Evolutionary conservation across 2,329 filamentous ascomycete species (phyloP).

Genomic region (Venturia oleaginea): DNA sequence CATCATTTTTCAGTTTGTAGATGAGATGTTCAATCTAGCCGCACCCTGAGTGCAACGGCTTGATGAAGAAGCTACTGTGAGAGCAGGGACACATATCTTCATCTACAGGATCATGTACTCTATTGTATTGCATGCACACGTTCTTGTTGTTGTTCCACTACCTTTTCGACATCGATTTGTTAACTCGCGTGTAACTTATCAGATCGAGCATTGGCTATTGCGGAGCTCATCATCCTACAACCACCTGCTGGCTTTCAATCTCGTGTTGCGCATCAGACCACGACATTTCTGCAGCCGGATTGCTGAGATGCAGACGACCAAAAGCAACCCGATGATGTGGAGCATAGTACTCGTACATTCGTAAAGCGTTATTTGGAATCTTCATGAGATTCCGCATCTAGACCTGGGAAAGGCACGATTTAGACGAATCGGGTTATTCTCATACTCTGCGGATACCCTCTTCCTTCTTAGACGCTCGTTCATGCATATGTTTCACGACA

Average conservation of each 20-base stretch:
- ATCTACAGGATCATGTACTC: conserved; percentile 2
- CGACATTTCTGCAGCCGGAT: neutral
- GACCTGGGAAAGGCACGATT: neutral
- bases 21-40: too few species aligned
- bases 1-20: too few species aligned
- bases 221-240: too few species aligned
- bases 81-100: neutral
- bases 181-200: too few species aligned
- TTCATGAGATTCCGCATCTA: neutral
- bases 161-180: too few species aligned
- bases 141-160: neutral
- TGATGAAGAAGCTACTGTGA: too few species aligned
- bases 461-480: neutral
- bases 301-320: neutral
- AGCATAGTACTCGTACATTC: neutral
- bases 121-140: neutral
- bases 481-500: neutral
- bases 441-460: neutral
- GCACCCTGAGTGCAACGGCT: too few species aligned
- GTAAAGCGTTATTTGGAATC: conserved; percentile 1
- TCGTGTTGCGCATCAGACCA: neutral
- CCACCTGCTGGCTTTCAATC: too few species aligned
- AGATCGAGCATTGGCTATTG: too few species aligned
- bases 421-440: neutral
- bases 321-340: neutral